phyloP scores from a whole-genome alignment of 2,329 filamentous ascomycete species.

The Cladophialophora chaetospira region DNA sequence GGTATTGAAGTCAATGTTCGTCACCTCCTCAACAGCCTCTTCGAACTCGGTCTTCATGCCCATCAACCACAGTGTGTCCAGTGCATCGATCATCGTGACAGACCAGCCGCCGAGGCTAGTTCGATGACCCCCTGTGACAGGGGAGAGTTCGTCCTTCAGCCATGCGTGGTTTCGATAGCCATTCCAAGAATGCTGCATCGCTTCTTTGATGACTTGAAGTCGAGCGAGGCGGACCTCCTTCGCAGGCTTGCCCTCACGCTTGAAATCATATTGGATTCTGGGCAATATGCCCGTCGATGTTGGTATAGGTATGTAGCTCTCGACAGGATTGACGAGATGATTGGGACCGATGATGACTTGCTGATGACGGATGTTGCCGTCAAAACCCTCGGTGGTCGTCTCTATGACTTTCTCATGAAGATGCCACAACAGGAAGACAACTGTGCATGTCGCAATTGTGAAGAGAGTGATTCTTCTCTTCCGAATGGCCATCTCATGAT shows the following conservation, averaged over 20 bases:
- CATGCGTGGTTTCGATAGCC: slow-evolving; percentile 65
- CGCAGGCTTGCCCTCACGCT: background rate
- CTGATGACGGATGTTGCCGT: background rate
- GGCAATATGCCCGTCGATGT: slow-evolving; percentile 16
- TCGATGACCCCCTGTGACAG: slow-evolving; percentile 54
- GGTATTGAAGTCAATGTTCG: slow-evolving; percentile 63
- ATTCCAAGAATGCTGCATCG: slow-evolving; percentile 58
- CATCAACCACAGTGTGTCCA: slow-evolving; percentile 74
- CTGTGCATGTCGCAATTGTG: background rate
- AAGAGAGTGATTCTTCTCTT: background rate
- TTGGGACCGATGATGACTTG: background rate
- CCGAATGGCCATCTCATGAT: slow-evolving; percentile 3
- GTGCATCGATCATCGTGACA: slow-evolving; percentile 64
- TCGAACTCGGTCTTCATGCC: slow-evolving; percentile 66
- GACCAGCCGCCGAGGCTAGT: slow-evolving; percentile 67
- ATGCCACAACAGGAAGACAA: slow-evolving; percentile 2
- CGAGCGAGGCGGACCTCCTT: slow-evolving; percentile 33
- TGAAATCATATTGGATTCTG: slow-evolving; percentile 29
- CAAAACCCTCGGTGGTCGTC: background rate
- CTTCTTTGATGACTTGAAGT: slow-evolving; percentile 51
- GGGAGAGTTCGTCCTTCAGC: slow-evolving; percentile 64
- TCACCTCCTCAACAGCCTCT: slow-evolving; percentile 61
- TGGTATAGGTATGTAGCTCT: slow-evolving; percentile 22
- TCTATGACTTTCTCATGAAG: background rate
- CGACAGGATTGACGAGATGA: slow-evolving; percentile 17